Base-by-base conservation (phyloP, 2,329 filamentous ascomycete species). In the Metarhizium anisopliae region DNA sequence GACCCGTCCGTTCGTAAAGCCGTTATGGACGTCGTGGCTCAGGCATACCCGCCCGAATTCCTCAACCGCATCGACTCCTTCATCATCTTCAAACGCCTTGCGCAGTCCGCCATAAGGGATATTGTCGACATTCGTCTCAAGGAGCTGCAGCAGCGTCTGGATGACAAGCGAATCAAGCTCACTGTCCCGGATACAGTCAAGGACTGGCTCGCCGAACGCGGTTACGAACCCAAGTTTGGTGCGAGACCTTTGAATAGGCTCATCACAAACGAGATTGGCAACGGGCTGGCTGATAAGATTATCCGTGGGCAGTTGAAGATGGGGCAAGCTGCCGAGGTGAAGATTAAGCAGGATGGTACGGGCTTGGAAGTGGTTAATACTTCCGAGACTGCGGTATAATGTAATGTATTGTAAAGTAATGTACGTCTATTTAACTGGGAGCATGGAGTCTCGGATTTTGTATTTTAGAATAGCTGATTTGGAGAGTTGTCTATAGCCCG, bases 11-110 rank as follows among this genome's bases (percentile, higher is more conserved):
- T 92, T 50, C 90, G 90, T 65, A 77, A 82, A 56, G 85, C 89
- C 0, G 92, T 97, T 54, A 91, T 97, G 85, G 89, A 95, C 65
- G 85, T 95, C 16, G 92, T 97, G 1, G 78, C 86, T 18, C 71
- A 78, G 8, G 77, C 75, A 53, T 86, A 96, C 68, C 85, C 93
- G 5, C 94, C 94, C 3, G 94, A 97, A 69, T 99, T 97, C 77
- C 81, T 97, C 60, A 97, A 99, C 74, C 84, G 94, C 20, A 90
- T 97, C 59, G 93, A 97, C 71, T 93, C 95, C 59, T 96, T 97
- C 74, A 96, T 97, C 69, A 77, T 97, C 66, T 97, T 97, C 79
- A 93, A 92, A 72, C 83, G 93, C 8, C 81, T 97, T 2, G 89
- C 90, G 1, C 80, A 80, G 35, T 76, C 79, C 18, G 92, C 93